Evolutionary conservation across 2,329 filamentous ascomycete species (phyloP).

Genomic region (Coleophoma cylindrospora): DNA sequence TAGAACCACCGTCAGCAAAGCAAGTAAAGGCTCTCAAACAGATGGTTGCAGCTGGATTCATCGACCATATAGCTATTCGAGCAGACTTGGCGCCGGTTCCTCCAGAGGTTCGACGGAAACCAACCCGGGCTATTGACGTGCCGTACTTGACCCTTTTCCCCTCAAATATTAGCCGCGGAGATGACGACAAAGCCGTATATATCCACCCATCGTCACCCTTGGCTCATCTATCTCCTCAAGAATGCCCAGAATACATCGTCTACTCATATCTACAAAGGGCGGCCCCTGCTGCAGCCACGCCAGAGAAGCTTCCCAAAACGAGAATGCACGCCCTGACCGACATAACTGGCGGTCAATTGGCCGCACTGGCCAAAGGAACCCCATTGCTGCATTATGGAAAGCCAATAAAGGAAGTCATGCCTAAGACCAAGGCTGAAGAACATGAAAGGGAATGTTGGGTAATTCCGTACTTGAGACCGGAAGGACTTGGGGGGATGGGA

Average conservation of each 20-base stretch:
- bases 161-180: slow-evolving; percentile 41
- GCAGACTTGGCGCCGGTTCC: slow-evolving; percentile 78
- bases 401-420: slow-evolving; percentile 76
- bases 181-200: slow-evolving; percentile 66
- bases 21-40: slow-evolving; percentile 81
- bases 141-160: slow-evolving; percentile 85
- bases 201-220: slow-evolving; percentile 84
- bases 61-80: slow-evolving; percentile 91
- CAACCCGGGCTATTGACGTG: slow-evolving; percentile 83
- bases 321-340: slow-evolving; percentile 86
- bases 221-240: slow-evolving; percentile 59
- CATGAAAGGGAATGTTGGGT: slow-evolving; percentile 72
- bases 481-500: slow-evolving; percentile 60
- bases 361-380: slow-evolving; percentile 76
- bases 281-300: slow-evolving; percentile 39
- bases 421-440: slow-evolving; percentile 39
- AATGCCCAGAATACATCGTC: slow-evolving; percentile 82
- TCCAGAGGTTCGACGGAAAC: slow-evolving; percentile 61
- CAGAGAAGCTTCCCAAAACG: slow-evolving; percentile 61
- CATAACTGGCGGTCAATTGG: slow-evolving; percentile 69
- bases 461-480: slow-evolving; percentile 69
- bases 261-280: slow-evolving; percentile 81
- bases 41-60: slow-evolving; percentile 86
- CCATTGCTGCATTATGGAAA: slow-evolving; percentile 82
- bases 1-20: slow-evolving; percentile 56